phyloP scores from a whole-genome alignment of 108 stramenopile species.

The Nannochloropsis salina region DNA sequence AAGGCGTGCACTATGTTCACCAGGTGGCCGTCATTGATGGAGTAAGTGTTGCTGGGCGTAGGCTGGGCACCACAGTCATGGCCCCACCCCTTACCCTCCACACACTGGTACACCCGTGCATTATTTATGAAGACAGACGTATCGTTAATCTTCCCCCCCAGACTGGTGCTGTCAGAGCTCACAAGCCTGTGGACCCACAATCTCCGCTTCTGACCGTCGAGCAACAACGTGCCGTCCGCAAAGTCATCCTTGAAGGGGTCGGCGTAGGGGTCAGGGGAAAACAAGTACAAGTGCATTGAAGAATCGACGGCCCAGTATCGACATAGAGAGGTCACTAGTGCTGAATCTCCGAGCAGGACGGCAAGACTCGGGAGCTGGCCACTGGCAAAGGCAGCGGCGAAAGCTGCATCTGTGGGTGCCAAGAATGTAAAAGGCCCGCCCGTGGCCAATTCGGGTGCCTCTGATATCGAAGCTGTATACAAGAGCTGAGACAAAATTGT shows the following conservation, averaged over 20 bases:
- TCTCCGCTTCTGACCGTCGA: background rate
- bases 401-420: background rate
- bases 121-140: background rate
- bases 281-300: background rate
- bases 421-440: background rate
- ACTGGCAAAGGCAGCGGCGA: background rate
- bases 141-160: background rate
- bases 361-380: background rate
- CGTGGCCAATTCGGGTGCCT: background rate
- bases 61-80: slow-evolving; percentile 37
- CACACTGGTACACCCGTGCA: slow-evolving; percentile 36
- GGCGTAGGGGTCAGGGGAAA: background rate
- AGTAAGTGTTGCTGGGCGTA: slow-evolving; percentile 40
- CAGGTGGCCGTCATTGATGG: slow-evolving; percentile 31
- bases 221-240: background rate
- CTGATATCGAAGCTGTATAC: background rate
- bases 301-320: background rate
- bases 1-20: slow-evolving; percentile 36
- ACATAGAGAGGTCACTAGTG: background rate
- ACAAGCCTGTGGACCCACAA: background rate
- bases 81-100: slow-evolving; percentile 27
- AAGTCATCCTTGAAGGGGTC: slow-evolving; percentile 17
- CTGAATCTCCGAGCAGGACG: background rate
- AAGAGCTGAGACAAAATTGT: background rate
- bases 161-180: background rate